These are phyloP conservation scores for Strobilomyces dryophilus DNA, from an alignment of 768 basidiomycete species.

Conservation along the genomic window DNA sequence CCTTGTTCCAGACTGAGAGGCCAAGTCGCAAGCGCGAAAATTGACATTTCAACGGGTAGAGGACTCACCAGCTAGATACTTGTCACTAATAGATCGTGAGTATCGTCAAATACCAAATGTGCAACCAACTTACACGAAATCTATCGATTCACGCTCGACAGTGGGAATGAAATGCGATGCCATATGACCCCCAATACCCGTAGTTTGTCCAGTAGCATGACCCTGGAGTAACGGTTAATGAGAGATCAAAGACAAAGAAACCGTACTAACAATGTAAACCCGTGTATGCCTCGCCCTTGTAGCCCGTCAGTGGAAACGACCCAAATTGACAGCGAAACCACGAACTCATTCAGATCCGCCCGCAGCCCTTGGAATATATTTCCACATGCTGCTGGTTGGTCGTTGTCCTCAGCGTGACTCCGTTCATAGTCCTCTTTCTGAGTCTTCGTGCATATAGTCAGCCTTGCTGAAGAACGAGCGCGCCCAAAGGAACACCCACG, in stretches of 20 bases:
- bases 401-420: conserved; percentile 51
- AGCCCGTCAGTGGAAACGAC: neutral
- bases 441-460: conserved; percentile 40
- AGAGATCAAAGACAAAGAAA: neutral
- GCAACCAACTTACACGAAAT: neutral
- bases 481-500: conserved; percentile 12
- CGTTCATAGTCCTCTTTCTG: neutral
- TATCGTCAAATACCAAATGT: no score
- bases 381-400: conserved; percentile 6
- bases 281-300: neutral
- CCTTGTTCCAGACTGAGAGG: conserved; percentile 77
- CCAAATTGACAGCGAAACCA: neutral
- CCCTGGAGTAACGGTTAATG: conserved; percentile 19
- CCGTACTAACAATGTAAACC: neutral
- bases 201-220: neutral
- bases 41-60: neutral
- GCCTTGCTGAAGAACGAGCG: neutral
- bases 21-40: neutral
- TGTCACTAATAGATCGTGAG: conserved; percentile 49
- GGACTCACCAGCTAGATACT: conserved; percentile 45
- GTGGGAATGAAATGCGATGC: neutral
- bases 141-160: conserved; percentile 1
- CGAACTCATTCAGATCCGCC: neutral
- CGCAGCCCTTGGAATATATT: neutral
- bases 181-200: neutral